Conservation (phyloP, 1,284 basidiomycete species). For the Ceratobasidium sp. region DNA sequence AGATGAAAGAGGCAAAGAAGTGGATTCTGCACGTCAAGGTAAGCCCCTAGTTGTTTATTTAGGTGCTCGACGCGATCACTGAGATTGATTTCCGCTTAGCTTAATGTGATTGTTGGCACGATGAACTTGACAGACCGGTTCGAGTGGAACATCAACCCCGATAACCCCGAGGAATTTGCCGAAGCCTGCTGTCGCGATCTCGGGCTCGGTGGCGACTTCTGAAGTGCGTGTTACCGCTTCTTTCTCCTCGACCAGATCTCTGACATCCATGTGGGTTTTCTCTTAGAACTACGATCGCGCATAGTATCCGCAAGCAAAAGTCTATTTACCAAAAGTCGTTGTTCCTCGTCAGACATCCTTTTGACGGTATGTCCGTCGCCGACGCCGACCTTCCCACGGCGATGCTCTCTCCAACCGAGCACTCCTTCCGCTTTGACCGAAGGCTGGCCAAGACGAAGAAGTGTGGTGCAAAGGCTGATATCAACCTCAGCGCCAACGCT, state of each 20-base stretch:
- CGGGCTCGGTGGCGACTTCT: conserved; percentile 92
- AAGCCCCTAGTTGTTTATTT: too few species aligned
- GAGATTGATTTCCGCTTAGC: conserved; percentile 62
- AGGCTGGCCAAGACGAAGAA: conserved; percentile 70
- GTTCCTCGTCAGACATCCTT: conserved; percentile 90
- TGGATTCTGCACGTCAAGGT: conserved; percentile 61
- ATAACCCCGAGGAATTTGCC: conserved; percentile 93
- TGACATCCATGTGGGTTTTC: conserved; percentile 47
- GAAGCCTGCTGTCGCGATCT: conserved; percentile 89
- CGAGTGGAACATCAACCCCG: conserved; percentile 93
- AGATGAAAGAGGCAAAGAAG: conserved; percentile 64
- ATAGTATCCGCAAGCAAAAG: conserved; percentile 96
- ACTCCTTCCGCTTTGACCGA: conserved; percentile 70
- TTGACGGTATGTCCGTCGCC: conserved; percentile 81
- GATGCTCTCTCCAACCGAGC: conserved; percentile 84
- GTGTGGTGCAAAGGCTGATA: conserved; percentile 45
- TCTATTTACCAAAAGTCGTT: conserved; percentile 93
- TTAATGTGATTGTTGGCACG: conserved; percentile 95
- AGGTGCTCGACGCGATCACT: conserved; percentile 17
- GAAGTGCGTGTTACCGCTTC: conserved; percentile 67
- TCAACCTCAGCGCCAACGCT: conserved; percentile 63
- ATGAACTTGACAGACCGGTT: conserved; percentile 97
- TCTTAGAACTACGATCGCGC: conserved; percentile 90
- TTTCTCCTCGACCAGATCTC: conserved; percentile 15
- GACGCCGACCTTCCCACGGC: conserved; percentile 94